These are phyloP conservation scores for Ceratocystiopsis brevicomis DNA, from an alignment of 2,329 filamentous ascomycete genomes.

Conservation along the genomic window DNA sequence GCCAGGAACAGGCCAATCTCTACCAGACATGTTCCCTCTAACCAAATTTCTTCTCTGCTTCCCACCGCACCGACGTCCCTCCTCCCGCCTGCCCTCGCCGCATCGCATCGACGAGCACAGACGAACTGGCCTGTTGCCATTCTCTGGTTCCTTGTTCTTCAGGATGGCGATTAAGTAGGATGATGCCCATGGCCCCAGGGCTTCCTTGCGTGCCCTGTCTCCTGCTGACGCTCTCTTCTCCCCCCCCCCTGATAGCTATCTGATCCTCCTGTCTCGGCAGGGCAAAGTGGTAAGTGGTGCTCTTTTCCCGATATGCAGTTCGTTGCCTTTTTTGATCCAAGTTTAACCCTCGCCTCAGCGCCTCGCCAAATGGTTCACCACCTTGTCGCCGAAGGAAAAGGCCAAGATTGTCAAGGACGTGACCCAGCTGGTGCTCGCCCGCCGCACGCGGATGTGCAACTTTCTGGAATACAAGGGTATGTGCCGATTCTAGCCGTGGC, in stretches of 20 bases:
- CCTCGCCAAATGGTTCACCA: constrained; percentile 98
- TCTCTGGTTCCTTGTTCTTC: too few relatives aligned
- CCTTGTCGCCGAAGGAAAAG: constrained; percentile 91
- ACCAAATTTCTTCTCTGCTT: too few relatives aligned
- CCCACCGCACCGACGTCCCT: too few relatives aligned
- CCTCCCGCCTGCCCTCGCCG: too few relatives aligned
- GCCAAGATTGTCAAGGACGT: constrained; percentile 99
- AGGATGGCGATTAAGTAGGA: constrained; percentile 31
- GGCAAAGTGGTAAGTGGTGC: constrained; percentile 81
- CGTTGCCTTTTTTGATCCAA: neutral
- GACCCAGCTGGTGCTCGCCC: constrained; percentile 85
- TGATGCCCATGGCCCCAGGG: constrained; percentile 7
- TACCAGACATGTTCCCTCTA: too few relatives aligned
- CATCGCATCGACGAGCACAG: too few relatives aligned
- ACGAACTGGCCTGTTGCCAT: too few relatives aligned
- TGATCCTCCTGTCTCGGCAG: constrained; percentile 93
- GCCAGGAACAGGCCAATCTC: too few relatives aligned
- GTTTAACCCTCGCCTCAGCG: constrained; percentile 36
- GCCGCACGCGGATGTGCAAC: constrained; percentile 98
- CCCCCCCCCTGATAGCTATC: constrained; percentile 44
- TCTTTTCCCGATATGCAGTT: neutral
- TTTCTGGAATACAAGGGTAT: constrained; percentile 97
- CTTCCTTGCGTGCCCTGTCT: neutral
- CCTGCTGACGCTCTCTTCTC: neutral
- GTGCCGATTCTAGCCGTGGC: constrained; percentile 4